Evolutionary conservation across 2,329 filamentous ascomycete genomes (phyloP), one percentile per base, ranked within the genome.

Genomic region (Exserohilum rostratum): DNA sequence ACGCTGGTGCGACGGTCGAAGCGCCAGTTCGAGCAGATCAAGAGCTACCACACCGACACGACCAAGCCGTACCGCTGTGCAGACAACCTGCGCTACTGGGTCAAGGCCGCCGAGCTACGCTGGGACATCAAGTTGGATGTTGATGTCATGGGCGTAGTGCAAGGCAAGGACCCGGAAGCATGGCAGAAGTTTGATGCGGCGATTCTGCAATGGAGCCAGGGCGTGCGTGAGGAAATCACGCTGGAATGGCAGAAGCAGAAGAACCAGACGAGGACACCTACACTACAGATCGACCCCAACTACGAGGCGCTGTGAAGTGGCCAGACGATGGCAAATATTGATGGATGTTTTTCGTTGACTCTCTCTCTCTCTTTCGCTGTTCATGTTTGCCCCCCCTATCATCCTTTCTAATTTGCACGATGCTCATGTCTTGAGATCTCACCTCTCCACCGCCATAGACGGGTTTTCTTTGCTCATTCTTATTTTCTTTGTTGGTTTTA

Each of bases 11-110:
- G 87, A 69, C 90, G 90, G 72, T 97, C 93, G 18, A 87, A 89
- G 70, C 85, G 91, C 27, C 90, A 90, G 6, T 98, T 98, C 72
- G 92, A 93, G 47, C 86, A 90, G 59, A 97, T 99, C 70, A 91
- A 91, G 53, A 84, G 85, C 9, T 97, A 89, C 75, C 95, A 98
- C 74, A 88, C 87, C n/a, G 92, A 99, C 74, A 93, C 95, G 9
- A 88, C 87, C 56, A 98, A 98, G 77, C 95, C 95, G 0, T 99
- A 99, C 74, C 89, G 95, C 44, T 88, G 88, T 59, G 91, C 93
- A 3, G 95, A 99, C 66, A 99, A 99, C 73, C 82, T 99, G 58
- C 86, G 92, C 35, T 99, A 90, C 80, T 99, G 95, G 93, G 85
- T 90, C 76, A 99, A 99, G 79, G 95, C 93, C 1, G 92, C 93